Percentiles rank a stretch among this genome's conserved stretches.
Conservation (phyloP, 306 rosid genomes). For the Senna siamea region DNA sequence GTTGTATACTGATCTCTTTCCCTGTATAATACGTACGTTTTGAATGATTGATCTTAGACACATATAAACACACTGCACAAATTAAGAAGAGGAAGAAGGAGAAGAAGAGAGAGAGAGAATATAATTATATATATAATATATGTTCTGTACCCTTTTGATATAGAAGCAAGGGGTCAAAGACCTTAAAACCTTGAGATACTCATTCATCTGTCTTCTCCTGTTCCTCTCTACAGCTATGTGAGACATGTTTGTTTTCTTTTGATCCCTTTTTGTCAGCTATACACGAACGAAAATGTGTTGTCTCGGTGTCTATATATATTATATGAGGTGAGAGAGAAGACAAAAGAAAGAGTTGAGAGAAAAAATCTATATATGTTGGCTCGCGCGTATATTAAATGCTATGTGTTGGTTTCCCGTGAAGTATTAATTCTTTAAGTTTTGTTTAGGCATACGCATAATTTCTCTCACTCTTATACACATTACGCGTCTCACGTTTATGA, state of each 20-base stretch:
- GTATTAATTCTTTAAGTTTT: conserved; percentile 47
- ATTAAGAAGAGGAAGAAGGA: no score
- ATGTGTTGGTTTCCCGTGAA: conserved; percentile 84
- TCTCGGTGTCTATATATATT: conserved; percentile 39
- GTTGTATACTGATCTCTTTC: no score
- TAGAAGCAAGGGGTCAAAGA: conserved; percentile 91
- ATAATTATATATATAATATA: neutral
- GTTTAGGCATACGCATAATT: conserved; percentile 19
- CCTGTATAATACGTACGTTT: no score
- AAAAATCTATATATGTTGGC: conserved; percentile 23
- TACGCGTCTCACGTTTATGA: conserved; percentile 94
- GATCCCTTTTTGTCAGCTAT: neutral
- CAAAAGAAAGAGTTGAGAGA: conserved; percentile 1
- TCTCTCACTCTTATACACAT: conserved; percentile 45
- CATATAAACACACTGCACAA: no score
- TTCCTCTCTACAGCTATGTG: conserved; percentile 98
- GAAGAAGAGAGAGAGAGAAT: neutral
- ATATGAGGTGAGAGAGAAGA: no score
- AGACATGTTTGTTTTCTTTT: conserved; percentile 58
- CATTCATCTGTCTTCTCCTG: conserved; percentile 96
- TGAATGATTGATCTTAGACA: no score
- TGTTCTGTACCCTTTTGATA: conserved; percentile 75
- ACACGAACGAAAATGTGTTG: neutral
- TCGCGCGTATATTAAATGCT: conserved; percentile 56
- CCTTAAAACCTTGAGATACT: conserved; percentile 88